Base-by-base conservation (phyloP, 2,329 filamentous ascomycete genomes). In the Neofusicoccum kwambonambiense region DNA sequence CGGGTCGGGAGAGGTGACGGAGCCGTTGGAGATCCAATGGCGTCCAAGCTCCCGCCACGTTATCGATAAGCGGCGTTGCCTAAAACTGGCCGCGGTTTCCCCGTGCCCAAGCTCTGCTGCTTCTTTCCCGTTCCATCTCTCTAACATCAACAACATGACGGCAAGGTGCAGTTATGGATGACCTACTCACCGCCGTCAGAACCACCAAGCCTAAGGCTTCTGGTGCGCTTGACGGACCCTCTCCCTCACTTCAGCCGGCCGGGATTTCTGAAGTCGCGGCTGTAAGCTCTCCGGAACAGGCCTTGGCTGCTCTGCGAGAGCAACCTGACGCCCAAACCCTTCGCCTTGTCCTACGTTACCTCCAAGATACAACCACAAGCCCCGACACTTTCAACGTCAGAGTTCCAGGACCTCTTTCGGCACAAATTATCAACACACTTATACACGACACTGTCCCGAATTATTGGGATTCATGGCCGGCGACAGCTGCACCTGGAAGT, bases 381-480 rank as follows among this genome's bases (percentile, higher is more conserved):
- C 47, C 69, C 13, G 56, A 73, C 50, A 65, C 67, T 22, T 87
- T 90, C 72, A 84, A 85, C 69, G 83, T 94, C 57, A 80, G 82
- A 50, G 76, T 81, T 2, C 89, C 92, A 3, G 85, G 85, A 37
- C 88, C 93, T 1, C 79, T 87, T 67, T 86, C 88, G 64, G 88
- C 92, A 19, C 90, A 93, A 70, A 86, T 97, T 37, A 82, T 94
- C 61, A 89, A 93, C 72, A 80, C 86, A 3, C 79, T 99, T 41
- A 87, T 96, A 65, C 88, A 85, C 15, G 86, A 88, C 37, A 93
- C 90, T 31, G 81, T 92, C 7, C 90, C 91, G 1, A 91, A 93
- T 73, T 96, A 94, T 77, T 98, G 95, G 94, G 74, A 82, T 3
- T 71, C 87, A 8, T 73, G 94, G 15, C 78, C 22, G 13, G 8